phyloP scores from a whole-genome alignment of 2,329 filamentous ascomycete genomes.

The Aspergillus fumigatiaffinis region DNA sequence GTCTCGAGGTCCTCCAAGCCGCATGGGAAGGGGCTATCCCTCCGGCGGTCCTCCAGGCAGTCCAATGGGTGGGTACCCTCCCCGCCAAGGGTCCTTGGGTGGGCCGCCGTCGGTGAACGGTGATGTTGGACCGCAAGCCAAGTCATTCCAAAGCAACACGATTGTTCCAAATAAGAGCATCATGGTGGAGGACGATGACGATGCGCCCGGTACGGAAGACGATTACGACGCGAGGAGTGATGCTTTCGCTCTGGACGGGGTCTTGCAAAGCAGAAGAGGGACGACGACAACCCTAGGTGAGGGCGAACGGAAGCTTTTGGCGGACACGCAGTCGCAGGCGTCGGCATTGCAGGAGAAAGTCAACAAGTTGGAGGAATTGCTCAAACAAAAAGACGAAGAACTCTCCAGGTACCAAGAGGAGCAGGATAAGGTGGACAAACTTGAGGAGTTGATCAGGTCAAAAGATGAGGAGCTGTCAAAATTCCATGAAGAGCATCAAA shows the following conservation, averaged over 20 bases:
- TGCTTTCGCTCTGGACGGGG: slow-evolving; percentile 58
- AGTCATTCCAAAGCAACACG: slow-evolving; percentile 90
- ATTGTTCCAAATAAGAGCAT: slow-evolving; percentile 98
- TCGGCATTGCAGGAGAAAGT: slow-evolving; percentile 70
- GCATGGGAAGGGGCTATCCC: slow-evolving; percentile 33
- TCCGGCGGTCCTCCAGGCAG: slow-evolving; percentile 35
- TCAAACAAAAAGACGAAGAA: slow-evolving; percentile 70
- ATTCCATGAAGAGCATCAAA: slow-evolving; percentile 54
- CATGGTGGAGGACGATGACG: slow-evolving; percentile 93
- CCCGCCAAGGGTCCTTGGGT: slow-evolving; percentile 40
- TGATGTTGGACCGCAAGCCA: slow-evolving; percentile 73
- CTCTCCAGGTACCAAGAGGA: slow-evolving; percentile 59
- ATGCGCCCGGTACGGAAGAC: slow-evolving; percentile 54
- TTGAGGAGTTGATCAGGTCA: slow-evolving; percentile 65
- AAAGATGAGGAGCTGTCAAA: slow-evolving; percentile 68
- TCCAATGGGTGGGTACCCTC: slow-evolving; percentile 33
- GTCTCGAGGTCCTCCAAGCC: slow-evolving; percentile 33
- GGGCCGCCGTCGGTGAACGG: slow-evolving; percentile 51
- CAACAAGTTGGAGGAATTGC: slow-evolving; percentile 62
- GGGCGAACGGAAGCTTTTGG: slow-evolving; percentile 67
- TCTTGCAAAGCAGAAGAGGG: slow-evolving; percentile 42
- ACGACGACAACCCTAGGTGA: slow-evolving; percentile 49
- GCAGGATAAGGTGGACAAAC: slow-evolving; percentile 53
- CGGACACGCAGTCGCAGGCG: slow-evolving; percentile 77
- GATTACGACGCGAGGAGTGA: slow-evolving; percentile 58